Percentiles rank a stretch among this genome's conserved stretches.
These are phyloP conservation scores for Geotrichum reessii DNA, from an alignment of 1,139 yeast genomes.

Conservation along the genomic window DNA sequence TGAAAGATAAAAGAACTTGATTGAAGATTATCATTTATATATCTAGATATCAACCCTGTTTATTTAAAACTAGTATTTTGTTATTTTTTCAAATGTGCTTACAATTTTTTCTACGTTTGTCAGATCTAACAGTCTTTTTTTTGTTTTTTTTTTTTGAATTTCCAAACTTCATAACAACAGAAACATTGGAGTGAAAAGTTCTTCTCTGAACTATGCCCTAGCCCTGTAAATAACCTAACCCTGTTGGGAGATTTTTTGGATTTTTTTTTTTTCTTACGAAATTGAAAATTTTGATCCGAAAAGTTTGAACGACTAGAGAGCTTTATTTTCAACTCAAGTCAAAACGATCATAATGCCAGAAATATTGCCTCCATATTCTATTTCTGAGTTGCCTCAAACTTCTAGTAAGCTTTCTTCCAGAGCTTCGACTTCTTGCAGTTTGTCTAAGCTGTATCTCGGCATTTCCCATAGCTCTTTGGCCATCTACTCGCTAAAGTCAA, in stretches of 20 bases:
- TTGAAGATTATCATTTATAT: no score
- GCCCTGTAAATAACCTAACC: conserved; percentile 9
- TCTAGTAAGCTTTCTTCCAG: conserved; percentile 19
- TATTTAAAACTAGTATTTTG: no score
- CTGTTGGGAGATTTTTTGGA: conserved; percentile 4
- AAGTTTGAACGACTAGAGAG: not conserved
- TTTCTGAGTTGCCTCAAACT: conserved; percentile 32
- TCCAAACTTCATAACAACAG: not conserved
- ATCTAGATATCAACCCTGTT: no score
- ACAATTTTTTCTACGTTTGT: no score
- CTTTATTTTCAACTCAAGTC: not conserved
- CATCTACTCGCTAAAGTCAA: conserved; percentile 66
- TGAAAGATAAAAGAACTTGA: no score
- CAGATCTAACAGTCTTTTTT: not conserved
- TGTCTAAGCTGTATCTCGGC: conserved; percentile 44
- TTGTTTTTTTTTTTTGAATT: no score
- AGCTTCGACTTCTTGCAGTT: conserved; percentile 21
- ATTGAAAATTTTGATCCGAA: not conserved
- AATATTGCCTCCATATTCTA: conserved; percentile 33
- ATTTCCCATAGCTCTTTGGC: conserved; percentile 73
- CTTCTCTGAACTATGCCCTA: not conserved
- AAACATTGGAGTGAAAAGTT: not conserved
- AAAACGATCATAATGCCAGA: conserved; percentile 28
- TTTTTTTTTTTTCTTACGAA: conserved; percentile 1
- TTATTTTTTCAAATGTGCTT: no score